phyloP scores from a whole-genome alignment of 208 protist species.

The Trypanosoma lewisi region DNA sequence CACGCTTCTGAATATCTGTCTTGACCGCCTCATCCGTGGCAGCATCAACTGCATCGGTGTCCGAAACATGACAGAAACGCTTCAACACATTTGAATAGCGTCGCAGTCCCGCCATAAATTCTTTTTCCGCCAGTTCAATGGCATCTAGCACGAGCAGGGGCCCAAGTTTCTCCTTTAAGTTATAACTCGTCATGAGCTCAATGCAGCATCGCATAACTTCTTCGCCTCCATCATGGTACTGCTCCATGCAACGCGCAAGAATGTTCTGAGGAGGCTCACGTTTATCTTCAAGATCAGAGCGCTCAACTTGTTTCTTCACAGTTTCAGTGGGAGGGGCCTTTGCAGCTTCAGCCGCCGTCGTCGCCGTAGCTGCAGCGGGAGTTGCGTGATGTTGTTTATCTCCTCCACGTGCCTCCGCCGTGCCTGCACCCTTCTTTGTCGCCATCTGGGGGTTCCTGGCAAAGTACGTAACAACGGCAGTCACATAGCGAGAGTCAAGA shows the following conservation, averaged over 20 bases:
- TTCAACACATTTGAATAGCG: conserved; percentile 53
- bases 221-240: conserved; percentile 17
- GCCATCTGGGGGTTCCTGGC: conserved; percentile 60
- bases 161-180: conserved; percentile 61
- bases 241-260: conserved; percentile 44
- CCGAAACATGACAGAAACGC: conserved; percentile 56
- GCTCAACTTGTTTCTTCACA: conserved; percentile 25
- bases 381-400: conserved; percentile 25
- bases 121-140: conserved; percentile 37
- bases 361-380: conserved; percentile 21
- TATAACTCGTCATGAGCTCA: conserved; percentile 69
- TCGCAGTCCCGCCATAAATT: conserved; percentile 53
- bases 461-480: conserved; percentile 67
- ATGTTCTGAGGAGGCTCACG: conserved; percentile 26
- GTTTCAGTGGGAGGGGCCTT: conserved; percentile 11
- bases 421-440: conserved; percentile 28
- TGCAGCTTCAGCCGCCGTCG: no score
- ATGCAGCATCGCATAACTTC: conserved; percentile 44
- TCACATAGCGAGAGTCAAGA: conserved; percentile 47
- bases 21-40: conserved; percentile 51
- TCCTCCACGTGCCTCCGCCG: conserved; percentile 25
- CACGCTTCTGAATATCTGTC: conserved; percentile 57
- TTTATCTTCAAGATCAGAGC: conserved; percentile 28
- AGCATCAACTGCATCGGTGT: conserved; percentile 30
- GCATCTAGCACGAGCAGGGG: conserved; percentile 46